Evolutionary conservation across 306 rosid species (phyloP), one percentile per base, ranked within the genome.

Genomic region (Cucurbita argyrosperma): DNA sequence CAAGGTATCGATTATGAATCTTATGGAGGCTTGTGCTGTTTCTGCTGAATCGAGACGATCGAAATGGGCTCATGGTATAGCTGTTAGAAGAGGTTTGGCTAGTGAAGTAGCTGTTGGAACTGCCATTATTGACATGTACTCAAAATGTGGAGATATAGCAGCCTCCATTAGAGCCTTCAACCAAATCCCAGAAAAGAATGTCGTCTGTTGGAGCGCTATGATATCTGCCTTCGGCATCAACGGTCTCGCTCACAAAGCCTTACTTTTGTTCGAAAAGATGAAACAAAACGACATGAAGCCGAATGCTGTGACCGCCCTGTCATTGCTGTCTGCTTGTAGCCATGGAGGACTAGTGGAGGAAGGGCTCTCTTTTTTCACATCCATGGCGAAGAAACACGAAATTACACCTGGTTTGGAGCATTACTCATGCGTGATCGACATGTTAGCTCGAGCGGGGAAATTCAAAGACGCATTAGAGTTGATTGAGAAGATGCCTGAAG

Each of bases 61-160:
- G 1, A 85, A 70, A 67, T 81, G 85, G 83, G 87, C 89, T 12
- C 89, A 83, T 47, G 89, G 82, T 0, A 72, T 83, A 46, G 73
- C 87, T 62, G 38, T 80, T 53, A 61, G 80, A 71, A 57, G 74
- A 39, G 76, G 79, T n/a, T 71, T 76, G 45, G 68, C 76, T 6
- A 54, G 71, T 14, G 77, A 85, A 45, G 85, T 85, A 39, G 76
- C 76, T 7, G 72, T 85, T 8, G 80, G 84, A 63, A 80, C 84
- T 30, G 83, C 88, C 51, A 78, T 74, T 55, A 38, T 85, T 4
- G 85, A 79, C 72, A 83, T 80, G 83, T 83, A 85, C 73, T 82
- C 87, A 0, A 85, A 83, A 66, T 83, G 89, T n/a, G 89, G 89
- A 55, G 83, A 64, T 5, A 72, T 79, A 53, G 87, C 75, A 63